Evolutionary conservation across 2,329 filamentous ascomycete species (phyloP).

Genomic region (Trichoderma atrobrunneum): DNA sequence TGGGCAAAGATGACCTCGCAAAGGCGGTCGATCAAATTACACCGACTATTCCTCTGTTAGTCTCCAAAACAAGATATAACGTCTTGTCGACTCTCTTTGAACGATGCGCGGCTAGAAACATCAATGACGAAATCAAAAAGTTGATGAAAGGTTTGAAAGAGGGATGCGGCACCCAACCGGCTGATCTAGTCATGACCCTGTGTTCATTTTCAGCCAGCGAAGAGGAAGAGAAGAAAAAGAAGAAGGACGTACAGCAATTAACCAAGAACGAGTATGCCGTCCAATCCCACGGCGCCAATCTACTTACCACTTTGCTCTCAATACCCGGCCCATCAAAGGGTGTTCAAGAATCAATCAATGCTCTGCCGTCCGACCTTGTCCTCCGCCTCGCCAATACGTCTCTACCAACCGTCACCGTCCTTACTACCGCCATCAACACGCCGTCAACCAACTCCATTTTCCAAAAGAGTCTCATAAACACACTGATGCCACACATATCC

Average conservation of each 20-base stretch:
- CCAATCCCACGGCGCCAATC: constrained; percentile 70
- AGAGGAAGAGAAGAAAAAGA: constrained; percentile 32
- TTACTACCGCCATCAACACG: constrained; percentile 49
- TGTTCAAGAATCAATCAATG: constrained; percentile 69
- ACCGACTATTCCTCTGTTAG: constrained; percentile 68
- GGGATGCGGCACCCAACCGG: constrained; percentile 47
- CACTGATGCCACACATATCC: constrained; percentile 44
- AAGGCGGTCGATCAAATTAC: constrained; percentile 69
- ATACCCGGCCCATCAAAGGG: constrained; percentile 69
- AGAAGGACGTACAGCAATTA: constrained; percentile 37
- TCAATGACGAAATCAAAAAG: constrained; percentile 49
- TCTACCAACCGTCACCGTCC: constrained; percentile 47
- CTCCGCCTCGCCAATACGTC: constrained; percentile 62
- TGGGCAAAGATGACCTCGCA: constrained; percentile 82
- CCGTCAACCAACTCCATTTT: constrained; percentile 50
- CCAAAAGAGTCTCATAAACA: constrained; percentile 54
- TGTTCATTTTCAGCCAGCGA: constrained; percentile 44
- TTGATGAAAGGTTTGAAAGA: constrained; percentile 48
- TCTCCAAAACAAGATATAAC: constrained; percentile 72
- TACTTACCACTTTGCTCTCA: constrained; percentile 75
- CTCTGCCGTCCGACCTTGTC: constrained; percentile 54
- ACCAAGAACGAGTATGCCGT: constrained; percentile 57
- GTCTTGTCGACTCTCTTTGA: constrained; percentile 82
- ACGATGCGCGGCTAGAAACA: constrained; percentile 68
- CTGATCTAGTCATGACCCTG: constrained; percentile 48